Evolutionary conservation across 2,329 filamentous ascomycete genomes (phyloP).

Genomic region (Fusarium floridanum): DNA sequence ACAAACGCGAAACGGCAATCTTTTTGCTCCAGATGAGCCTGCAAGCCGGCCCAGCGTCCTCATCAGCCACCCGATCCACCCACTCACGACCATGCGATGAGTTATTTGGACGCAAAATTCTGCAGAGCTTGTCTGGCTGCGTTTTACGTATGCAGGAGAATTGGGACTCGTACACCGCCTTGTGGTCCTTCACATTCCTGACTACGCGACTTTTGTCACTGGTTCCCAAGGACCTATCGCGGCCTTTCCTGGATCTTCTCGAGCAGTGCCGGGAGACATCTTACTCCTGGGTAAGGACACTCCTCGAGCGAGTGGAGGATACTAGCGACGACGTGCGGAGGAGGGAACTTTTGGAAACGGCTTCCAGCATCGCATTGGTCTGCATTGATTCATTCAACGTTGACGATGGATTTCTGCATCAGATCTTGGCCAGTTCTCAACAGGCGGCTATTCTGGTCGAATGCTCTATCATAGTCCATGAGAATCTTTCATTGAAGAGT

Average conservation of each 20-base stretch:
- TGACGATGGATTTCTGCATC: neutral
- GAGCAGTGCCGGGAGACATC: constrained; percentile 7
- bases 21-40: constrained; percentile 40
- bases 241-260: neutral
- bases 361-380: constrained; percentile 13
- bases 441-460: constrained; percentile 32
- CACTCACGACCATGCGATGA: constrained; percentile 13
- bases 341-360: constrained; percentile 9
- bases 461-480: constrained; percentile 16
- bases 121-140: neutral
- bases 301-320: constrained; percentile 9
- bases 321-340: constrained; percentile 11
- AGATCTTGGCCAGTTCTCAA: constrained; percentile 3
- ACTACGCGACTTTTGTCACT: constrained; percentile 28
- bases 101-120: constrained; percentile 15
- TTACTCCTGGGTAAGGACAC: constrained; percentile 18
- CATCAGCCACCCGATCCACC: neutral
- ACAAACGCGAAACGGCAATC: constrained; percentile 31
- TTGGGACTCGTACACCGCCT: constrained; percentile 38
- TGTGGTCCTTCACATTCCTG: constrained; percentile 33
- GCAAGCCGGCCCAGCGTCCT: constrained; percentile 26
- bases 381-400: constrained; percentile 33
- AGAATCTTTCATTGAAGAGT: neutral
- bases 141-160: constrained; percentile 29
- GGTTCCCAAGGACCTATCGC: neutral